Evolutionary conservation across 2,329 filamentous ascomycete species (phyloP).

Genomic region (Diaporthe citri): DNA sequence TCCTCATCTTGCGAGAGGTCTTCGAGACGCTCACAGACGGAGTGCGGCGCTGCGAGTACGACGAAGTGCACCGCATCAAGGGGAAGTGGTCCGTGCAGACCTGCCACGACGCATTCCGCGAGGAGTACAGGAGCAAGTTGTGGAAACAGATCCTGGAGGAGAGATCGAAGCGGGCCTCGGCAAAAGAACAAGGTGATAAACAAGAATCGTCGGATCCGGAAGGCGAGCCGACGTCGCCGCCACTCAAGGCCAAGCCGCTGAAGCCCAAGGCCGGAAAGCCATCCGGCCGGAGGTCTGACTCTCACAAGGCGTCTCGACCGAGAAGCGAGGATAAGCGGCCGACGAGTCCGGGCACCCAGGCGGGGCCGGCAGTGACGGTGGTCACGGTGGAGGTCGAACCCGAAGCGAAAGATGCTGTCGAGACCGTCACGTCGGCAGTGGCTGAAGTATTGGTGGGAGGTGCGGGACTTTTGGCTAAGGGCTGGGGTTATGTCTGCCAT

Average conservation of each 20-base stretch:
- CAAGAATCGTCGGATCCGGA: neutral
- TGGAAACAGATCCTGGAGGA: neutral
- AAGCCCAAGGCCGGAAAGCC: neutral
- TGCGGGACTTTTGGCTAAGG: too few species aligned
- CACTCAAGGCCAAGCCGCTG: neutral
- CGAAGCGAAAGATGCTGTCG: neutral
- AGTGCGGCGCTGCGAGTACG: constrained; percentile 5
- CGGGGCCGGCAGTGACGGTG: neutral
- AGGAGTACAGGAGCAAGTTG: neutral
- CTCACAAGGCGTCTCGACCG: neutral
- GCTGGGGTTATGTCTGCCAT: too few species aligned
- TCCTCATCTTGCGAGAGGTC: fast-evolving
- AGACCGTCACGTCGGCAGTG: neutral
- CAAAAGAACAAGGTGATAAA: neutral
- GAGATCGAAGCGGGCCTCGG: neutral
- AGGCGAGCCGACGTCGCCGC: neutral
- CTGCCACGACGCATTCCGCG: neutral
- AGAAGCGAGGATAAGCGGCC: neutral
- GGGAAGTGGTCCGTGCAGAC: neutral
- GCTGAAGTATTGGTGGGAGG: too few species aligned
- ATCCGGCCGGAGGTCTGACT: neutral
- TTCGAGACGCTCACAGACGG: neutral
- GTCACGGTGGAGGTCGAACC: neutral
- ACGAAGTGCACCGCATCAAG: neutral
- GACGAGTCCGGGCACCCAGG: neutral